phyloP scores from a whole-genome alignment of 495 filamentous ascomycete genomes.

The Penicillium herquei region DNA sequence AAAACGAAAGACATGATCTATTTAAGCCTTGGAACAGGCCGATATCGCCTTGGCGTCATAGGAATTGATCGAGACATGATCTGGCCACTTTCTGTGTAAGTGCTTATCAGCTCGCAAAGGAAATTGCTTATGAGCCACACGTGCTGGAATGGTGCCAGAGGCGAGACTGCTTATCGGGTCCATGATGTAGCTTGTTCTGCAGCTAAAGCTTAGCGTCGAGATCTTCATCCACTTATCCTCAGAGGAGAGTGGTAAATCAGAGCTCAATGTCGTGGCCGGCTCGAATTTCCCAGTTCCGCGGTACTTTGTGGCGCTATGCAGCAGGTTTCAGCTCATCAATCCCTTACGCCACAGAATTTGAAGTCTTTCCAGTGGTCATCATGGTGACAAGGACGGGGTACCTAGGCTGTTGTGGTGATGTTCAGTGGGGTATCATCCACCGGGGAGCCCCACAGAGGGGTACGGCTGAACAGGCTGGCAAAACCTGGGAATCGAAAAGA shows the following conservation, averaged over 20 bases:
- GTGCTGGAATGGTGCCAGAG: constrained; percentile 5
- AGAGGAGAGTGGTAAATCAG: neutral
- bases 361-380: neutral
- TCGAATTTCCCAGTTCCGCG: neutral
- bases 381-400: no score
- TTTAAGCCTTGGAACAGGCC: neutral
- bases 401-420: no score
- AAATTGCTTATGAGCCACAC: constrained; percentile 5
- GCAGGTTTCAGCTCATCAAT: neutral
- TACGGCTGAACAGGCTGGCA: no score
- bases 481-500: no score
- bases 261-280: neutral
- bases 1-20: neutral
- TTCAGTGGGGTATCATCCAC: no score
- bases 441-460: no score
- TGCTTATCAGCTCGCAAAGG: constrained; percentile 4
- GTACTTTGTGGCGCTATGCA: neutral
- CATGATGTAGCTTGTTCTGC: constrained; percentile 15
- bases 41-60: constrained; percentile 2
- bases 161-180: neutral
- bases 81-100: neutral
- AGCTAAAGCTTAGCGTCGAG: constrained; percentile 15
- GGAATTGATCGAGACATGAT: neutral
- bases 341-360: neutral
- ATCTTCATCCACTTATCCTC: constrained; percentile 1